These are phyloP conservation scores for Fermentozyma sake DNA, from an alignment of 1,139 yeast genomes.

Conservation along the genomic window DNA sequence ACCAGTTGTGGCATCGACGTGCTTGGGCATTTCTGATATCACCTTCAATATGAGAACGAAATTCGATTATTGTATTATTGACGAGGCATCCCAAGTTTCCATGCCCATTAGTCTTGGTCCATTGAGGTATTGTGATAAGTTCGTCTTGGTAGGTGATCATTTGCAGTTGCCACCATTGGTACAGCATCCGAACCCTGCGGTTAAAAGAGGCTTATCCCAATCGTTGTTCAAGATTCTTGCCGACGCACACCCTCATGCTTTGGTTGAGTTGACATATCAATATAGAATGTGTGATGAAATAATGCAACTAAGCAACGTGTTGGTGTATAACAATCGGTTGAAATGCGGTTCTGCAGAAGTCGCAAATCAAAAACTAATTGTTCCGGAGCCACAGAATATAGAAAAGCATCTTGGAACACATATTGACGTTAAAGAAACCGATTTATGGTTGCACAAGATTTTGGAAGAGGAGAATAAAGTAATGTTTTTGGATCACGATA, in stretches of 20 bases:
- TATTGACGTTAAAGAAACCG: constrained; percentile 9
- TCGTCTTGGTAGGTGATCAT: constrained; percentile 92
- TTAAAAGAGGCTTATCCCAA: constrained; percentile 59
- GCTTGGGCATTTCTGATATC: constrained; percentile 71
- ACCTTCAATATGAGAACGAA: constrained; percentile 49
- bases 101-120: constrained; percentile 92
- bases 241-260: constrained; percentile 65
- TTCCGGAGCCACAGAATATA: constrained; percentile 36
- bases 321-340: constrained; percentile 71
- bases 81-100: constrained; percentile 94
- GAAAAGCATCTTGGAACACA: constrained; percentile 5
- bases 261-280: constrained; percentile 73
- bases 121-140: constrained; percentile 66
- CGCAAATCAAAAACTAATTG: constrained; percentile 48
- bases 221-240: constrained; percentile 75
- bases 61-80: constrained; percentile 91
- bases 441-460: constrained; percentile 30
- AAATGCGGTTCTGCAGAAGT: constrained; percentile 70
- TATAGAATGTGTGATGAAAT: constrained; percentile 92
- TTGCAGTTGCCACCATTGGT: constrained; percentile 87
- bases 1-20: constrained; percentile 82
- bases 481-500: constrained; percentile 74
- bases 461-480: constrained; percentile 47
- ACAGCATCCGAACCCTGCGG: constrained; percentile 52
- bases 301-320: constrained; percentile 73